phyloP scores from a whole-genome alignment of 108 stramenopile species.

The Cyclotella atomus region DNA sequence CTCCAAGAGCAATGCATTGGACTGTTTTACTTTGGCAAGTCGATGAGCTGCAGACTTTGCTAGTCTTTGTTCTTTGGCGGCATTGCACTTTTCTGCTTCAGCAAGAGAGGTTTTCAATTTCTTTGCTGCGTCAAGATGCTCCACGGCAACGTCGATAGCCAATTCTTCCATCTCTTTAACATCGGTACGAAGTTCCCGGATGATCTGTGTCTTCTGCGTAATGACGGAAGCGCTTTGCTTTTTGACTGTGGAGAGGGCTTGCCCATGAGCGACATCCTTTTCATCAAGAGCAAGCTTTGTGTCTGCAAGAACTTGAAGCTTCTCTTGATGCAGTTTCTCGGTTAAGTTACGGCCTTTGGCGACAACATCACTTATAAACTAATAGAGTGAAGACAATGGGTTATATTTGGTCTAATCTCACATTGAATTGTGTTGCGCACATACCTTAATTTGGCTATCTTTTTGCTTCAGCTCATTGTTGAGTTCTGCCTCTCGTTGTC shows the following conservation, averaged over 20 bases:
- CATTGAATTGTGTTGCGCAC: neutral
- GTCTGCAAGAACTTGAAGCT: neutral
- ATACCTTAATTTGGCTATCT: neutral
- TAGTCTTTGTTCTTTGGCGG: too few relatives aligned
- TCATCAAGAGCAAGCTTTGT: neutral
- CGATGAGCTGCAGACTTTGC: too few relatives aligned
- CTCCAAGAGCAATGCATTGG: too few relatives aligned
- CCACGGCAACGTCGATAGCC: neutral
- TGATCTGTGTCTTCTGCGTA: neutral
- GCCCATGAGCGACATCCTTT: neutral
- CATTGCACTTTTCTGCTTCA: neutral
- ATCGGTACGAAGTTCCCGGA: neutral
- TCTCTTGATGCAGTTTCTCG: neutral
- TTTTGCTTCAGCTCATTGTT: neutral
- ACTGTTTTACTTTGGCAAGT: too few relatives aligned
- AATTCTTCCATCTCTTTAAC: neutral
- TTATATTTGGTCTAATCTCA: neutral
- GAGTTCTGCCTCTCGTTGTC: neutral
- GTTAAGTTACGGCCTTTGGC: neutral
- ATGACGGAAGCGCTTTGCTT: neutral
- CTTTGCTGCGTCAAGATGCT: neutral
- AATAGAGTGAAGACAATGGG: neutral
- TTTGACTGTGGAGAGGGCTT: neutral
- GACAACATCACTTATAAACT: neutral
- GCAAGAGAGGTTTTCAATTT: neutral